Base-by-base conservation (phyloP, 2,329 filamentous ascomycete genomes). In the Ceratocystis colombiana region DNA sequence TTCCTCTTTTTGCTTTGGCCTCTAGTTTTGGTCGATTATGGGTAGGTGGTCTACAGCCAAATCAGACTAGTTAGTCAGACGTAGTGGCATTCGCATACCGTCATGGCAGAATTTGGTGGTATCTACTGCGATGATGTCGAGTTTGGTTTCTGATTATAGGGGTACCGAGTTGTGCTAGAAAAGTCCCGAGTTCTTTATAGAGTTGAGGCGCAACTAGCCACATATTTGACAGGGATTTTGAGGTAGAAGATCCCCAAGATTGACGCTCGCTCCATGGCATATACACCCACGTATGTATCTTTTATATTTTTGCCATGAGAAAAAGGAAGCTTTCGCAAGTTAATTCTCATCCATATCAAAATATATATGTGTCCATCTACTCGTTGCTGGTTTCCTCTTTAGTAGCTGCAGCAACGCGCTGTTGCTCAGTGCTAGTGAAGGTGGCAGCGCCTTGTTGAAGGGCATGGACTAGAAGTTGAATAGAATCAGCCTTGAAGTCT, bases 401-500 rank as follows among this genome's bases (percentile, higher is more conserved):
- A 8, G 25, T 22, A n/a, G 53, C 67, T 25, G 30, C 48, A 7
- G 65, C 61, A 62, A 72, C 68, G n/a, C 69, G 68, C 61, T 67
- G 48, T 72, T 76, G 73, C 67, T 77, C 75, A 64, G 79, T 81
- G n/a, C 72, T 70, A 10, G 79, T 78, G 72, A 88, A 89, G 68
- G 86, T 80, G 5, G 76, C 77, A 3, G 82, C 81, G 0, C 88
- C 88, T 72, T 90, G 87, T 75, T 84, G 82, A 70, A 91, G 74
- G 2, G 87, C 86, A 71, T 82, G 78, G 44, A 91, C 80, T 53
- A 91, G 79, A 72, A 89, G 80, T 4, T 80, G 78, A 37, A 90
- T 79, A 2, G 82, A 82, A 64, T 84, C 84, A 67, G 78, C 77
- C 72, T 84, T 85, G 76, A 90, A 92, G 75, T 91, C 88, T 70